A percentile compares a stretch with the other conserved stretches of the same genome.
Evolutionary conservation across 2,329 filamentous ascomycete species (phyloP).

Genomic region (Colletotrichum theobromicola): DNA sequence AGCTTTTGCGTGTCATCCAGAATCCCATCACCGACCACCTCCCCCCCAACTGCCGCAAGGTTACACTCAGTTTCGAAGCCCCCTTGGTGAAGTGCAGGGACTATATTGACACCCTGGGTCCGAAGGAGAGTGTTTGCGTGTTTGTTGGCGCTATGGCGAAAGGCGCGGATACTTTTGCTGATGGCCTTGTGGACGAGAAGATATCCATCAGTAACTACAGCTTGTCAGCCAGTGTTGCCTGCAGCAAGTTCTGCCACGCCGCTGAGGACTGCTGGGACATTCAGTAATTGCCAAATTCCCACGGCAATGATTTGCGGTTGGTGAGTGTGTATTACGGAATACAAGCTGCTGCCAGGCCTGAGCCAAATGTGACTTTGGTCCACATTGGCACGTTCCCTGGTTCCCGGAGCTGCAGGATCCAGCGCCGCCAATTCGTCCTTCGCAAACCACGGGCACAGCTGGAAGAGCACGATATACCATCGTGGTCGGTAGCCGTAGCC

Average conservation of each 20-base stretch:
- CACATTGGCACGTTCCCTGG: slow-evolving; percentile 16
- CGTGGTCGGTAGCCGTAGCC: slow-evolving; percentile 8
- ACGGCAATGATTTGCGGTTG: background rate
- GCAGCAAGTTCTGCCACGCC: slow-evolving; percentile 99
- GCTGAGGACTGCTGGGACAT: slow-evolving; percentile 97
- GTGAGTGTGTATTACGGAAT: background rate
- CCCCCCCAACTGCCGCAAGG: slow-evolving; percentile 95
- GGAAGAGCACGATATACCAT: background rate
- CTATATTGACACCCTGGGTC: slow-evolving; percentile 79
- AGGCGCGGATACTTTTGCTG: slow-evolving; percentile 93
- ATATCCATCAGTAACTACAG: slow-evolving; percentile 99
- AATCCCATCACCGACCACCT: slow-evolving; percentile 98
- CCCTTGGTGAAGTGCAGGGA: slow-evolving; percentile 86
- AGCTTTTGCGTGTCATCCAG: slow-evolving; percentile 95
- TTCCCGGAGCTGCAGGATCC: slow-evolving; percentile 10
- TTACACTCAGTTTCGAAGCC: slow-evolving; percentile 94
- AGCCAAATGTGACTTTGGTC: background rate
- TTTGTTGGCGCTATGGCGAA: slow-evolving; percentile 99
- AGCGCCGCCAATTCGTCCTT: background rate
- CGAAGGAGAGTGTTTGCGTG: slow-evolving; percentile 93
- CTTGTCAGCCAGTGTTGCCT: slow-evolving; percentile 94
- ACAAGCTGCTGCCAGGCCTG: background rate
- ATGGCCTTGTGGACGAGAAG: slow-evolving; percentile 92
- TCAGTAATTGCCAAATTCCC: slow-evolving; percentile 61
- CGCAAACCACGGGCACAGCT: background rate